Base-by-base conservation (phyloP, 345 rosid genomes). In the Mercurialis annua region DNA sequence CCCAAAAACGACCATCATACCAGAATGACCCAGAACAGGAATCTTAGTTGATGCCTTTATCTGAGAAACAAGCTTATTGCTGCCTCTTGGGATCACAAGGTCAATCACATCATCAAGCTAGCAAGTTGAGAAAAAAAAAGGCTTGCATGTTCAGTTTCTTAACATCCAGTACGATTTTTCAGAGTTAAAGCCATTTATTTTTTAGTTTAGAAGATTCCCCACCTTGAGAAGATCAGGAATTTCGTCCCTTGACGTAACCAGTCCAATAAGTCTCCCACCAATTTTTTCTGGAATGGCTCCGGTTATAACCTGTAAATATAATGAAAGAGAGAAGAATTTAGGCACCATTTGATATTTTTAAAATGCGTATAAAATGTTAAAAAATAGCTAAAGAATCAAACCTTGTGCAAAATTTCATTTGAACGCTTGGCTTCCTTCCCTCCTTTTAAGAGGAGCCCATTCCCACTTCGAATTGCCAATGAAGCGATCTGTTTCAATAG, bases 41-140 rank as follows among this genome's bases (percentile, higher is more conserved):
- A 95, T 92, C 81, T 90, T 95, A 31, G 99, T 92, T 55, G 93
- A 85, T 76, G 75, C 85, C 76, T 92, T 95, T 31, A 95, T 92
- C 77, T 88, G 85, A 69, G 97, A 79, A 78, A 95, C 98, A 74
- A 92, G 97, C 73, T 81, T 84, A 71, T 86, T 92, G 87, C 99
- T 92, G 66, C 99, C 99, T 83, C 99, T 88, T 69, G 99, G 97
- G 80, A 95, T 95, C 73, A 95, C 98, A 57, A 95, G 99, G 80
- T 95, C 98, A 34, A 95, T 92, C 57, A 90, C 97, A 71, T 95
- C 98, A 83, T 95, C 98, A 70, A 92, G 97, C 99, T 95, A 93
- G 64, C 58, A 59, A 59, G 80, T 14, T 9, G 78, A 62, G 26
- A 38, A 74, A 62, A n/a, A 38, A 74, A 57, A 58, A 47, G 59